These are phyloP conservation scores for Backusella morwellensis DNA, from an alignment of 192 early-diverging fungal species.

Conservation along the genomic window DNA sequence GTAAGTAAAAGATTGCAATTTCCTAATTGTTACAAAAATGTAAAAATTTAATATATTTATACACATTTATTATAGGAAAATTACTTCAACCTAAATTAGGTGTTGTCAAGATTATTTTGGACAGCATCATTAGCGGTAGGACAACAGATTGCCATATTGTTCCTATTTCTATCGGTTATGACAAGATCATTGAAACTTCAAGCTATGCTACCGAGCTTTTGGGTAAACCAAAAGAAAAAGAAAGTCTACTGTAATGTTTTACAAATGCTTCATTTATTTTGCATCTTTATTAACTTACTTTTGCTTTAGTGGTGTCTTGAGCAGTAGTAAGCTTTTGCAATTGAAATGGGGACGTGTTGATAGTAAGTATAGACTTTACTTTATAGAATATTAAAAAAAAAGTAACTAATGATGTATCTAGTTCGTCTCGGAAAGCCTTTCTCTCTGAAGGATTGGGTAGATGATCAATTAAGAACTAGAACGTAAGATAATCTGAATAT, in stretches of 20 bases:
- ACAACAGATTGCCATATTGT: constrained; percentile 71
- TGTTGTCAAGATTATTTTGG: constrained; percentile 78
- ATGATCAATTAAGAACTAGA: constrained; percentile 55
- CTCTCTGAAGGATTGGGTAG: constrained; percentile 65
- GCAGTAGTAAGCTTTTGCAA: constrained; percentile 51
- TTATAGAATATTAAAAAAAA: background rate
- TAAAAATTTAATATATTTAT: background rate
- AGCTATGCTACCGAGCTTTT: constrained; percentile 77
- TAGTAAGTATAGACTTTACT: constrained; percentile 27
- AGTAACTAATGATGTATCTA: constrained; percentile 8
- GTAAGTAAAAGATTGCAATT: constrained; percentile 25
- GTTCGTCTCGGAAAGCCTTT: constrained; percentile 77
- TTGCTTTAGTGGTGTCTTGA: constrained; percentile 51
- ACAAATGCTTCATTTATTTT: background rate
- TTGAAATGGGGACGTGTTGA: constrained; percentile 83
- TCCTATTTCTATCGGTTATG: constrained; percentile 82
- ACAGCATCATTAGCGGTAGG: constrained; percentile 59
- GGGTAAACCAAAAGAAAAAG: constrained; percentile 78
- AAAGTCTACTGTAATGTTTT: constrained; percentile 55
- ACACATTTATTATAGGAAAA: constrained; percentile 39
- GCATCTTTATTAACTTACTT: background rate
- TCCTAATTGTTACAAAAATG: background rate
- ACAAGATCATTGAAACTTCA: constrained; percentile 81
- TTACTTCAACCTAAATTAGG: constrained; percentile 79
- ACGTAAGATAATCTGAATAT: constrained; percentile 37